Evolutionary conservation across 768 basidiomycete genomes (phyloP).

Genomic region (Phlebiopsis flavidoalba): DNA sequence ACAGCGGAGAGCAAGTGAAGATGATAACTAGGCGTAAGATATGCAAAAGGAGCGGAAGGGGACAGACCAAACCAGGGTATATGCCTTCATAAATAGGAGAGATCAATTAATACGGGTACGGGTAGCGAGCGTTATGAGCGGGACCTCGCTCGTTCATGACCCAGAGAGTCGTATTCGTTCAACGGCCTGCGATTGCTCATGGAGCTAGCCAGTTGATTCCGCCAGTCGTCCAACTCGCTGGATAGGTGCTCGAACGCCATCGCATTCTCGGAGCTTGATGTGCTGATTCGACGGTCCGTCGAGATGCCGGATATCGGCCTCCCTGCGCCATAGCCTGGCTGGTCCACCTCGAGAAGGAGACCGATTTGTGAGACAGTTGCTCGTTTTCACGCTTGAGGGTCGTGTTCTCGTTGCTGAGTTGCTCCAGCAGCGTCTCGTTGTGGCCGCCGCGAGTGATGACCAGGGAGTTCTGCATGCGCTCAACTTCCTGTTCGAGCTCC

Average conservation of each 20-base stretch:
- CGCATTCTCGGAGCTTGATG: slow-evolving; percentile 79
- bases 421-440: slow-evolving; percentile 74
- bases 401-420: slow-evolving; percentile 77
- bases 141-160: slow-evolving; percentile 58
- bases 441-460: slow-evolving; percentile 70
- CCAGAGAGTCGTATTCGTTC: slow-evolving; percentile 62
- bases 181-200: slow-evolving; percentile 69
- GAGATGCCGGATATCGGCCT: slow-evolving; percentile 54
- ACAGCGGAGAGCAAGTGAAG: slow-evolving; percentile 26
- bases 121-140: slow-evolving; percentile 34
- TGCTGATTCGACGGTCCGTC: slow-evolving; percentile 54
- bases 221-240: slow-evolving; percentile 82
- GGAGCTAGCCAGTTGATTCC: slow-evolving; percentile 75
- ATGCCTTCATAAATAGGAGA: slow-evolving; percentile 30
- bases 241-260: slow-evolving; percentile 73
- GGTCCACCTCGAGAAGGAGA: slow-evolving; percentile 82
- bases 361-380: slow-evolving; percentile 86
- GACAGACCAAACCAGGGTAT: slow-evolving; percentile 41
- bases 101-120: no score
- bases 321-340: slow-evolving; percentile 60
- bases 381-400: slow-evolving; percentile 81
- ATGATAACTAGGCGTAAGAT: slow-evolving; percentile 31
- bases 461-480: slow-evolving; percentile 68
- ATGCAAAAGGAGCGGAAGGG: slow-evolving; percentile 47
- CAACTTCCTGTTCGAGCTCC: slow-evolving; percentile 77